phyloP scores from a whole-genome alignment of 768 basidiomycete species.

The Boletus coccyginus region DNA sequence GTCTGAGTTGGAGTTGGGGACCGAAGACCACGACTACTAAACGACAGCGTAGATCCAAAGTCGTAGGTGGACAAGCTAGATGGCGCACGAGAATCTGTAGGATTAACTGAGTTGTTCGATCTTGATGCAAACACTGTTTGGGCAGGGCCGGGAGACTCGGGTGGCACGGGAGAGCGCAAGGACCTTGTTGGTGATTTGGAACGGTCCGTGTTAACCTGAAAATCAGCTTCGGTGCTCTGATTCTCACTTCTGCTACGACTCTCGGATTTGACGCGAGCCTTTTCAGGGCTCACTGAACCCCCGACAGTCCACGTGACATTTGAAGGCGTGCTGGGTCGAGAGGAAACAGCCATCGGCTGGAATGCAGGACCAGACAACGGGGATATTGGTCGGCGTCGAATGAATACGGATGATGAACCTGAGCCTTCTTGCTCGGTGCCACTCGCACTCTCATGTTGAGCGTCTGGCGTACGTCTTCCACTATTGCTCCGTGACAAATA shows the following conservation, averaged over 20 bases:
- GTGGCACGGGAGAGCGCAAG: constrained; percentile 52
- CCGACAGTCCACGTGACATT: constrained; percentile 67
- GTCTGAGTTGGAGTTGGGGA: constrained; percentile 71
- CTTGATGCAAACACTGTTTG: constrained; percentile 19
- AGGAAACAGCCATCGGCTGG: constrained; percentile 57
- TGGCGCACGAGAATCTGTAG: constrained; percentile 39
- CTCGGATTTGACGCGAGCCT: constrained; percentile 29
- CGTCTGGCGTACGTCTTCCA: constrained; percentile 65
- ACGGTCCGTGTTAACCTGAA: constrained; percentile 28
- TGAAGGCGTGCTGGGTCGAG: constrained; percentile 61
- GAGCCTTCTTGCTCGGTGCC: constrained; percentile 41
- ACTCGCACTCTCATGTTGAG: constrained; percentile 36
- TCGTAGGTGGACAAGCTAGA: constrained; percentile 52
- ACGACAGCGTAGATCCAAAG: constrained; percentile 43
- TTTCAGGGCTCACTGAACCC: constrained; percentile 33
- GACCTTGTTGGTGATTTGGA: constrained; percentile 47
- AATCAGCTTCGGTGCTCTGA: constrained; percentile 41
- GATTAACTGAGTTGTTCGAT: constrained; percentile 31
- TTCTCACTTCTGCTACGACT: constrained; percentile 54
- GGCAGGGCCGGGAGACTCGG: constrained; percentile 57
- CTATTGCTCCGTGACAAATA: constrained; percentile 59
- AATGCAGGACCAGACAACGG: constrained; percentile 61
- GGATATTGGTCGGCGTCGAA: constrained; percentile 66
- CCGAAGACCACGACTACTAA: constrained; percentile 42
- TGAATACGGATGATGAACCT: constrained; percentile 50